Conservation (phyloP, 768 basidiomycete genomes). For the Filobasidium floriforme region DNA sequence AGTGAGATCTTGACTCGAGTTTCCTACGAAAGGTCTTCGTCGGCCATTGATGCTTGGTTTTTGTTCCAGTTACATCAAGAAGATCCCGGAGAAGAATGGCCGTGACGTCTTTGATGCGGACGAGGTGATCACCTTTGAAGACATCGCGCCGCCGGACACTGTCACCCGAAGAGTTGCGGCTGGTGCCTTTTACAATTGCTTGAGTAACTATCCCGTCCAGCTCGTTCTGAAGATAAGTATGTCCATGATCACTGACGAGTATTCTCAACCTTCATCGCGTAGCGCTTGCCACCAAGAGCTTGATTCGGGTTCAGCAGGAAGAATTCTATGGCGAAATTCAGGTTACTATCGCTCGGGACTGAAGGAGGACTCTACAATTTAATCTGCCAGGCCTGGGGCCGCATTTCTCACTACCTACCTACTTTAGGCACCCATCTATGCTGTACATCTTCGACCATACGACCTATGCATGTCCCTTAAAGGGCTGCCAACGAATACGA, state of each 20-base stretch:
- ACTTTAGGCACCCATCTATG: too few relatives aligned
- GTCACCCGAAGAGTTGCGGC: background rate
- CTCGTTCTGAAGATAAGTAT: too few relatives aligned
- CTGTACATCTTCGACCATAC: too few relatives aligned
- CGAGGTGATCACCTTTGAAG: background rate
- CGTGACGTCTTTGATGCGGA: background rate
- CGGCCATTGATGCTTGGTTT: background rate
- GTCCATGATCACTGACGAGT: background rate
- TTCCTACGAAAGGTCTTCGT: background rate
- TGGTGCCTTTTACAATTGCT: conserved; percentile 4
- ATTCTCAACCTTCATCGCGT: background rate
- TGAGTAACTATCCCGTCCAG: background rate
- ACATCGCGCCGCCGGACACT: background rate
- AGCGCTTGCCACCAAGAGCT: background rate
- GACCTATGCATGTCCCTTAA: too few relatives aligned
- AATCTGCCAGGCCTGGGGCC: background rate
- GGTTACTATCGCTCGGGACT: background rate
- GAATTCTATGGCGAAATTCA: background rate
- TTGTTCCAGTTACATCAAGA: background rate
- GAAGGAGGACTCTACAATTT: background rate
- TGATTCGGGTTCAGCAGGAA: background rate
- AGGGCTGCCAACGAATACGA: too few relatives aligned
- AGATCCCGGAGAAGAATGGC: background rate
- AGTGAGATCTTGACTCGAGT: too few relatives aligned
- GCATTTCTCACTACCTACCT: background rate